Evolutionary conservation across 495 filamentous ascomycete species (phyloP), one percentile per base, ranked within the genome.

Genomic region (Hyaloscypha hepaticicola): DNA sequence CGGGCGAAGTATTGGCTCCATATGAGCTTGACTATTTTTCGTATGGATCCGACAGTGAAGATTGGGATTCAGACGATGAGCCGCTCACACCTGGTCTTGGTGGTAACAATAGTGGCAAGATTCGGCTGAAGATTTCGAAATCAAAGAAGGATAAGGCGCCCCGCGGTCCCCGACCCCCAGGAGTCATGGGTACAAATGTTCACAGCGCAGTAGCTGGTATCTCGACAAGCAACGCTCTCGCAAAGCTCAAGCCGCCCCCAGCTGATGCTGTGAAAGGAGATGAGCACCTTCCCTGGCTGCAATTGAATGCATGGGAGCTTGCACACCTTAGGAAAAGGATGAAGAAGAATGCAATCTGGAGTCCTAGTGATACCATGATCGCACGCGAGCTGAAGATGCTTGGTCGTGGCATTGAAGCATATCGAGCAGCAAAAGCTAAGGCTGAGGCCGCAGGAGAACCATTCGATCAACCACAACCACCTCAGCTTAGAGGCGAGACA

Each of bases 341-440:
- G 95, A 99, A 99, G 79, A 99, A 99, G 83, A 99, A 99, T 69
- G 90, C 94, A 0, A 87, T 93, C 7, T 99, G 95, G 95, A 88
- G 88, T 41, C 95, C 95, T 0, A 96, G 91, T 69, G 91, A 96
- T 66, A 96, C 96, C 0, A 99, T 99, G 95, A 94, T 98, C 51
- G 85, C 92, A 25, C 85, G 93, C 14, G 93, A 98, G 73, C 82
- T 99, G 9, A 88, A 87, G 51, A 79, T 82, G 9, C 80, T 90
- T 22, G 89, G 88, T 16, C 88, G 95, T 45, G 95, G 96, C 16
- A 76, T 86, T 68, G 90, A 91, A 48, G 85, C 85, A 19, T 96
- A 90, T 69, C 84, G 83, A 38, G 80, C 79, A 25, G 89, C 88
- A 2, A 90, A 90, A 75, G 80, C 81, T 31, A 77, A 84, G 71